Evolutionary conservation across 768 basidiomycete genomes (phyloP).

Genomic region (Cystoderma amianthinum): DNA sequence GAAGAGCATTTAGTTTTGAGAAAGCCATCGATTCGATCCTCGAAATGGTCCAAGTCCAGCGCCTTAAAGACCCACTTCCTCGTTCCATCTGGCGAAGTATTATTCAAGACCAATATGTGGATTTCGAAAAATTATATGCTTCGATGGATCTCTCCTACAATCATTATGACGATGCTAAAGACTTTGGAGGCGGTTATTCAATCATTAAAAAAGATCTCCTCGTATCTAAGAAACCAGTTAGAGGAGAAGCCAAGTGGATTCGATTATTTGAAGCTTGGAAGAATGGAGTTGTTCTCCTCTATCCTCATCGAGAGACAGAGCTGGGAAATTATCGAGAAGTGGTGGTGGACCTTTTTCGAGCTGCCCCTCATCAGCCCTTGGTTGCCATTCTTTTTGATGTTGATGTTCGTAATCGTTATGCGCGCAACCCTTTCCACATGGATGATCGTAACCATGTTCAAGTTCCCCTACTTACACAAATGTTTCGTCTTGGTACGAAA

Average conservation of each 20-base stretch:
- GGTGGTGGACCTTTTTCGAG: background rate
- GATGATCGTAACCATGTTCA: background rate
- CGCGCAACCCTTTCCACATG: background rate
- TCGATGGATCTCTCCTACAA: background rate
- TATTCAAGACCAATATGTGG: too few species aligned
- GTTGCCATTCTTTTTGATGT: background rate
- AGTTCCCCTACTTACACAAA: background rate
- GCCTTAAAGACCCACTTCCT: too few species aligned
- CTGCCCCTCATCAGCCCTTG: background rate
- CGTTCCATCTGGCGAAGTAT: too few species aligned
- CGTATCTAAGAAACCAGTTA: background rate
- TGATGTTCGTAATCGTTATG: background rate
- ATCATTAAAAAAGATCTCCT: background rate
- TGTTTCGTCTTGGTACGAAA: too few species aligned
- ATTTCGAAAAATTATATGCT: background rate
- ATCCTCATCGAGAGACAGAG: background rate
- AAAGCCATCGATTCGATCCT: too few species aligned
- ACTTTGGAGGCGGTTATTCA: background rate
- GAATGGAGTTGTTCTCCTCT: background rate
- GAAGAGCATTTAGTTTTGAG: too few species aligned
- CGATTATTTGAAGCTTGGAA: background rate
- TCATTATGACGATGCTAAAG: background rate
- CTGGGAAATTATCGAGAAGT: background rate
- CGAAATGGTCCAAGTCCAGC: too few species aligned
- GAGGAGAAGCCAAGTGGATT: background rate